Evolutionary conservation across 2,329 filamentous ascomycete species (phyloP).

Genomic region (Exserohilum rostratum): DNA sequence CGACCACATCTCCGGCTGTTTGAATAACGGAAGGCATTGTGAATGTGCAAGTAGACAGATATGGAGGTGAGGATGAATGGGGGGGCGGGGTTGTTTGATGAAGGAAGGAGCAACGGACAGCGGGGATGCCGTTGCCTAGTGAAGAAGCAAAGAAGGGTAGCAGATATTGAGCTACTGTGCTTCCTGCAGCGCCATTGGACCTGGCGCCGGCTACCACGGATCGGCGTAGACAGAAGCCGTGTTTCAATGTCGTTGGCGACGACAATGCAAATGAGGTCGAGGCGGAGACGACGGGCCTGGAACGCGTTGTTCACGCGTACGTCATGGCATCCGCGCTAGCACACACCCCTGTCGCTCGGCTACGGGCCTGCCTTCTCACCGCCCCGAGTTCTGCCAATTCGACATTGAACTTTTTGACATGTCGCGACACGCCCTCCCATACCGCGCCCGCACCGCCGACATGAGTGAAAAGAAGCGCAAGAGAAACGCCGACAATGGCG

Average conservation of each 20-base stretch:
- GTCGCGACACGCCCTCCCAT: slow-evolving; percentile 12
- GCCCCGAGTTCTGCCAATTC: slow-evolving; percentile 29
- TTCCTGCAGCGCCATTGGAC: slow-evolving; percentile 1
- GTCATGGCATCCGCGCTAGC: slow-evolving; percentile 15
- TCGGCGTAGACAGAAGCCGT: background rate
- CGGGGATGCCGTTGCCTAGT: background rate
- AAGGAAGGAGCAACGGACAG: slow-evolving; percentile 1
- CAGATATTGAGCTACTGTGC: background rate
- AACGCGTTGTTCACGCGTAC: slow-evolving; percentile 24
- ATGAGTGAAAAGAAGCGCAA: slow-evolving; percentile 50
- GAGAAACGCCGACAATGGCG: slow-evolving; percentile 38
- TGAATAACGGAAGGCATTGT: slow-evolving; percentile 28
- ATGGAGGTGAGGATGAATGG: background rate
- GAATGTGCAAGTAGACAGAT: background rate
- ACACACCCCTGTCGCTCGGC: slow-evolving; percentile 11
- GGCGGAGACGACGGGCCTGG: slow-evolving; percentile 1
- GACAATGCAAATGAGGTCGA: too few relatives aligned
- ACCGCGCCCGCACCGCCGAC: slow-evolving; percentile 19
- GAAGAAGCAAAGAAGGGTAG: background rate
- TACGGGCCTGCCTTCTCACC: slow-evolving; percentile 14
- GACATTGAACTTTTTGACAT: slow-evolving; percentile 34
- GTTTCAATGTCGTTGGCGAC: background rate
- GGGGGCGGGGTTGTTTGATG: background rate
- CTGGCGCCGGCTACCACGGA: background rate
- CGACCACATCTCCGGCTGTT: slow-evolving; percentile 36